Conservation (phyloP, 2,329 filamentous ascomycete genomes). For the Ustulina deusta region DNA sequence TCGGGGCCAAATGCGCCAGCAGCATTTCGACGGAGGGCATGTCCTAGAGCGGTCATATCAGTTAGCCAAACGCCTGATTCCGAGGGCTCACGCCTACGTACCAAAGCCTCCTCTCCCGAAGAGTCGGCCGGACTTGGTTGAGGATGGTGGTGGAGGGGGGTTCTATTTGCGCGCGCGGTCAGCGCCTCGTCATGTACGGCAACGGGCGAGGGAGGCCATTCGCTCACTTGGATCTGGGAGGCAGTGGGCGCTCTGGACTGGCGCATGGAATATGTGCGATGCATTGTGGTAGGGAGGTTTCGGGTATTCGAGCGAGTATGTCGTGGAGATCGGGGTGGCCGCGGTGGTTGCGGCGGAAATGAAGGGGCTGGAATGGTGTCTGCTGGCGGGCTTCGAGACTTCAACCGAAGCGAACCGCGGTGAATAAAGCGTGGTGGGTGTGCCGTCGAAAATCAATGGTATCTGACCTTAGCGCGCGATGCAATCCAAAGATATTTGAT, state of each 20-base stretch:
- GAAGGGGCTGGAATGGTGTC: constrained; percentile 1
- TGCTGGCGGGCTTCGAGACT: not conserved
- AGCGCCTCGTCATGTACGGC: constrained; percentile 13
- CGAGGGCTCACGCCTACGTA: constrained; percentile 60
- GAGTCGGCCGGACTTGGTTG: constrained; percentile 89
- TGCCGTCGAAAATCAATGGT: constrained; percentile 11
- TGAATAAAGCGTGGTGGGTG: not conserved
- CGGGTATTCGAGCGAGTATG: constrained; percentile 21
- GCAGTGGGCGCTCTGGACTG: constrained; percentile 95
- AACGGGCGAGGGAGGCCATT: constrained; percentile 15
- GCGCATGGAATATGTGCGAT: constrained; percentile 99
- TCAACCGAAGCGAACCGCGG: not conserved
- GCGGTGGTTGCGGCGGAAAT: constrained; percentile 12
- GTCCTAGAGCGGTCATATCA: constrained; percentile 58
- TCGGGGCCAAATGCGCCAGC: constrained; percentile 85
- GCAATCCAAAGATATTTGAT: constrained; percentile 2
- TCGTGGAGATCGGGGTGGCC: constrained; percentile 10
- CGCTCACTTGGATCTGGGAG: constrained; percentile 73
- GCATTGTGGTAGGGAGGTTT: constrained; percentile 70
- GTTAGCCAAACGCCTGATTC: not conserved
- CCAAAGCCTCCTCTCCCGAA: constrained; percentile 89
- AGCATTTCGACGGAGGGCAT: constrained; percentile 78
- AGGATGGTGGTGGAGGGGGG: constrained; percentile 89
- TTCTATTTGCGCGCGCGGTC: constrained; percentile 66
- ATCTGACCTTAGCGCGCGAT: constrained; percentile 15